phyloP scores from a whole-genome alignment of 306 rosid genomes.

The Myrica gale region DNA sequence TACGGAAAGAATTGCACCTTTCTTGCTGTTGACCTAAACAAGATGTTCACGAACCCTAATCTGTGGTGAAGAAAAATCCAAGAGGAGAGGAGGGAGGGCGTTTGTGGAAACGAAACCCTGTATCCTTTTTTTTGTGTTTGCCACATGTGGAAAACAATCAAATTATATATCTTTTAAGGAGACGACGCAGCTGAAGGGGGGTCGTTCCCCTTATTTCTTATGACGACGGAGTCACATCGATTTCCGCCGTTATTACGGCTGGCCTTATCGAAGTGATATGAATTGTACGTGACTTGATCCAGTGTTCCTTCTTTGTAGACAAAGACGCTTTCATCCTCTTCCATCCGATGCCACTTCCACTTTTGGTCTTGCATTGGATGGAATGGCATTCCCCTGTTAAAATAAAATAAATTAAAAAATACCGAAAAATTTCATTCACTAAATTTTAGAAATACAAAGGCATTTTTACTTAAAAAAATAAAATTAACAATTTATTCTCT shows the following conservation, averaged over 20 bases:
- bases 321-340: slow-evolving; percentile 40
- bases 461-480: too few relatives aligned
- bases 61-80: not conserved
- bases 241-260: not conserved
- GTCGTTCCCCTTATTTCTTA: slow-evolving; percentile 24
- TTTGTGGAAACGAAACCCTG: not conserved
- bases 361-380: slow-evolving; percentile 33
- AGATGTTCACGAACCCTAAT: not conserved
- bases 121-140: not conserved
- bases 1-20: not conserved
- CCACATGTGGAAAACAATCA: slow-evolving; percentile 4
- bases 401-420: not conserved
- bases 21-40: not conserved
- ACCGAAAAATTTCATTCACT: too few relatives aligned
- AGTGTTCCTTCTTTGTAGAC: slow-evolving; percentile 58
- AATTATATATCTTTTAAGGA: slow-evolving; percentile 41
- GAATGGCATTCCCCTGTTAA: slow-evolving; percentile 50
- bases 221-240: slow-evolving; percentile 2
- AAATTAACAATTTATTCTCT: too few relatives aligned
- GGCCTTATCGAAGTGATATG: slow-evolving; percentile 33
- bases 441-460: too few relatives aligned
- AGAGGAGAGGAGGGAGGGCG: not conserved
- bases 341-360: slow-evolving; percentile 50
- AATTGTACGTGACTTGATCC: slow-evolving; percentile 35
- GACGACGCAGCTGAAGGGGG: slow-evolving; percentile 31